These are phyloP conservation scores for Quercus lobata DNA, from an alignment of 331 rosid genomes.

Conservation along the genomic window DNA sequence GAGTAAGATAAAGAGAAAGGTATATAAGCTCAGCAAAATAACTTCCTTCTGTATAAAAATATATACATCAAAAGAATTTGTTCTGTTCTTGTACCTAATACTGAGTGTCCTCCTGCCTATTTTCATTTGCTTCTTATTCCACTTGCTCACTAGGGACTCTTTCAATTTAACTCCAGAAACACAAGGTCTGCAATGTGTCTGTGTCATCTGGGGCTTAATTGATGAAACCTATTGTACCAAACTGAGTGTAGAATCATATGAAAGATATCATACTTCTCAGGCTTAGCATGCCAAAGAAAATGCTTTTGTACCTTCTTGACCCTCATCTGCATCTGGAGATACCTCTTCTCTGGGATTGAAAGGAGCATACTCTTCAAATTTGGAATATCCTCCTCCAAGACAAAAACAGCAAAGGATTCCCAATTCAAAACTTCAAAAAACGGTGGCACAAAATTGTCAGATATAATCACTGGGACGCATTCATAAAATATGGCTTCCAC, in stretches of 20 bases:
- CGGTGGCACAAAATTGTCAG: constrained; percentile 97
- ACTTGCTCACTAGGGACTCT: too few relatives aligned
- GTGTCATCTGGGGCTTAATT: constrained; percentile 26
- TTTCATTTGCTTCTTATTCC: background rate
- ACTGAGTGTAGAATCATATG: constrained; percentile 89
- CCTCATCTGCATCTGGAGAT: constrained; percentile 70
- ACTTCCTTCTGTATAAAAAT: too few relatives aligned
- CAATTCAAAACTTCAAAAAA: constrained; percentile 75
- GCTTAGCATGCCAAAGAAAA: constrained; percentile 83
- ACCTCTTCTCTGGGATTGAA: constrained; percentile 65
- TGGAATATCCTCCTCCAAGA: constrained; percentile 66
- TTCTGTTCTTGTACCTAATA: background rate
- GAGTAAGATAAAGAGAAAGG: too few relatives aligned
- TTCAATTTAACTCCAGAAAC: background rate
- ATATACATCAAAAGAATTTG: background rate
- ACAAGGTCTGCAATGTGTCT: background rate
- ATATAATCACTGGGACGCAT: constrained; percentile 88
- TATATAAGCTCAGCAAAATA: too few relatives aligned
- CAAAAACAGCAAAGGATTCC: constrained; percentile 91
- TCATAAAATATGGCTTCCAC: constrained; percentile 85
- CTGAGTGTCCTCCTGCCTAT: too few relatives aligned
- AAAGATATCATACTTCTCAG: constrained; percentile 83
- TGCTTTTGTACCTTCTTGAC: constrained; percentile 81
- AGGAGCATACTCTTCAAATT: constrained; percentile 69
- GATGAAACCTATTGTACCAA: constrained; percentile 78